phyloP scores from a whole-genome alignment of 225 moss, liverwort and hornwort genomes.

The Takakia lepidozioides region DNA sequence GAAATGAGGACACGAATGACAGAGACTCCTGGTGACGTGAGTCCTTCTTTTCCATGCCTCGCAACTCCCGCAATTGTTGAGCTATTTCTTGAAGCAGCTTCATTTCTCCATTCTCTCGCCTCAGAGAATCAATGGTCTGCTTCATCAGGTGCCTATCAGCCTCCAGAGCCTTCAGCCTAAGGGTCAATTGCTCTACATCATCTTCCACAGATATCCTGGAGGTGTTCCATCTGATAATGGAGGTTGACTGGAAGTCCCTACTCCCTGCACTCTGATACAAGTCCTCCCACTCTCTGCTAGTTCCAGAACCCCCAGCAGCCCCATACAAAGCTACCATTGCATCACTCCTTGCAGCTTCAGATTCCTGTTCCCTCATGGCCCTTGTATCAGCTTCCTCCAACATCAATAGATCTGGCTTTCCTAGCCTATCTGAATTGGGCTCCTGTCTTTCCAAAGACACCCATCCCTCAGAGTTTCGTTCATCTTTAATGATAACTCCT shows the following conservation, averaged over 20 bases:
- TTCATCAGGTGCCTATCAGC: slow-evolving; percentile 69
- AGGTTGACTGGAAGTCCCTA: slow-evolving; percentile 28
- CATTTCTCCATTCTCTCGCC: slow-evolving; percentile 68
- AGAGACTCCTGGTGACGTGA: slow-evolving; percentile 14
- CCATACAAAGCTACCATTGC: no score
- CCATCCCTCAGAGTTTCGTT: slow-evolving; percentile 8
- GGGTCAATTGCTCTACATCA: slow-evolving; percentile 42
- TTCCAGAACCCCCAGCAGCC: no score
- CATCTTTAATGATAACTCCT: slow-evolving; percentile 12
- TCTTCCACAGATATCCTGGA: slow-evolving; percentile 20
- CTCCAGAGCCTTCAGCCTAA: slow-evolving; percentile 62
- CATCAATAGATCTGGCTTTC: slow-evolving; percentile 38
- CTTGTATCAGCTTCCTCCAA: slow-evolving; percentile 21
- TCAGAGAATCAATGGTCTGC: slow-evolving; percentile 60
- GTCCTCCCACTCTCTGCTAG: slow-evolving; percentile 26
- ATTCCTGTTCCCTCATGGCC: no score
- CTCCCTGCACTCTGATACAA: slow-evolving; percentile 35
- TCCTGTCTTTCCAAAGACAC: background rate
- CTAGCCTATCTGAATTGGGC: slow-evolving; percentile 37
- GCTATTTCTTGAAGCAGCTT: slow-evolving; percentile 63
- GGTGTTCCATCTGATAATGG: slow-evolving; percentile 20
- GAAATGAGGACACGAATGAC: slow-evolving; percentile 35
- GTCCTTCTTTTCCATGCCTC: slow-evolving; percentile 33
- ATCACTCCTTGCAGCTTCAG: no score
- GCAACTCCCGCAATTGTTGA: slow-evolving; percentile 50